These are phyloP conservation scores for Centella asiatica DNA, from an alignment of 129 eudicot genomes.

Conservation along the genomic window DNA sequence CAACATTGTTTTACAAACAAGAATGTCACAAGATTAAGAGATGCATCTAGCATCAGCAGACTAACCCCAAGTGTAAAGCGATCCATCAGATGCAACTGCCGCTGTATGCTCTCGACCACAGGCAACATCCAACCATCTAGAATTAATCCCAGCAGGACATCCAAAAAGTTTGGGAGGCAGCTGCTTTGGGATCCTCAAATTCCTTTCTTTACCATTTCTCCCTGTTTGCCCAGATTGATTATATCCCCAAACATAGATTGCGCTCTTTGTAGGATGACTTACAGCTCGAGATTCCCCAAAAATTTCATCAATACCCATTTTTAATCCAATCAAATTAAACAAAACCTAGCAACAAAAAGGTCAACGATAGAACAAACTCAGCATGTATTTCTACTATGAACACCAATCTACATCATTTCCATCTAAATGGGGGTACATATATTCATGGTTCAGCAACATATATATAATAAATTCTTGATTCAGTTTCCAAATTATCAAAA, in stretches of 20 bases:
- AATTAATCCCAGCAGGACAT: constrained; percentile 69
- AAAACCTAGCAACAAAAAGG: neutral
- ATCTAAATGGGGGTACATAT: too few species aligned
- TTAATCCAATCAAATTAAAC: neutral
- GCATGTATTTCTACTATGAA: constrained; percentile 11
- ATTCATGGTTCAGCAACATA: too few species aligned
- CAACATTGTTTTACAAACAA: constrained; percentile 7
- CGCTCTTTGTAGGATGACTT: constrained; percentile 63
- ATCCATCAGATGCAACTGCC: constrained; percentile 91
- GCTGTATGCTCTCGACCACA: constrained; percentile 98
- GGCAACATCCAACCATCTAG: constrained; percentile 83
- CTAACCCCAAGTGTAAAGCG: constrained; percentile 95
- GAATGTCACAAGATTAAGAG: neutral
- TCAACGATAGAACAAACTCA: neutral
- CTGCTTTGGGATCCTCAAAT: constrained; percentile 83
- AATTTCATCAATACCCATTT: constrained; percentile 76
- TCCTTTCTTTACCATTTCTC: constrained; percentile 51
- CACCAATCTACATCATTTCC: constrained; percentile 18
- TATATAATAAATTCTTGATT: too few species aligned
- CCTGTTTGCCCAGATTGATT: constrained; percentile 95
- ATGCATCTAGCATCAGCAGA: constrained; percentile 6
- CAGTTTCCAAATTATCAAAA: neutral
- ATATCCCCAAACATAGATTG: constrained; percentile 93
- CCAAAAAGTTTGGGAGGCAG: constrained; percentile 87
- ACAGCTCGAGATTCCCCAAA: constrained; percentile 67